Percentiles rank a stretch among this genome's conserved stretches.
Evolutionary conservation across 179 eudicot species (phyloP).

Genomic region (Dionaea muscipula): DNA sequence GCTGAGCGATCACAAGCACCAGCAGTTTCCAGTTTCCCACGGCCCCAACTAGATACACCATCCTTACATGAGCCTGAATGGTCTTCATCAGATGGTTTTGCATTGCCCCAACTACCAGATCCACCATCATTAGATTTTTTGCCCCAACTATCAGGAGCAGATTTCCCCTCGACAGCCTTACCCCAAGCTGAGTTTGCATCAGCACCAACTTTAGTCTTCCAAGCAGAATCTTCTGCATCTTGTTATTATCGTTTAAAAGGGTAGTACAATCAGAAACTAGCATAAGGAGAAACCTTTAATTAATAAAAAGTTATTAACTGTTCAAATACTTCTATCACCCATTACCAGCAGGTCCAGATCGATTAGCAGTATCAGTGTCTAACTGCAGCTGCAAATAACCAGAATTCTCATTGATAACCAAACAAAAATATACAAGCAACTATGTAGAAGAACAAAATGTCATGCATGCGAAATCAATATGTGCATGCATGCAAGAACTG

Average conservation of each 20-base stretch:
- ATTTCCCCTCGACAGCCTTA: slow-evolving; percentile 18
- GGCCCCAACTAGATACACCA: slow-evolving; percentile 16
- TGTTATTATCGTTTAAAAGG: not conserved
- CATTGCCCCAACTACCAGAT: slow-evolving; percentile 23
- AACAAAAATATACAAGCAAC: not conserved
- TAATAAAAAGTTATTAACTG: too few species aligned
- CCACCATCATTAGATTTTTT: slow-evolving; percentile 8
- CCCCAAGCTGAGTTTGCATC: slow-evolving; percentile 33
- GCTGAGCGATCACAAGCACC: slow-evolving; percentile 8
- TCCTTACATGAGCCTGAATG: slow-evolving; percentile 14
- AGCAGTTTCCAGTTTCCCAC: slow-evolving; percentile 8
- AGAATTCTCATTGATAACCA: slow-evolving; percentile 3
- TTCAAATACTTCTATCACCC: slow-evolving; percentile 32
- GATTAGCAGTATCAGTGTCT: slow-evolving; percentile 12
- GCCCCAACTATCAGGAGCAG: slow-evolving; percentile 10
- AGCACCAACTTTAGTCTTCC: slow-evolving; percentile 36
- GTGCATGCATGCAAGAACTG: too few species aligned
- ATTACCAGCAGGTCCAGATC: slow-evolving; percentile 17
- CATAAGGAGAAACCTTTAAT: not conserved
- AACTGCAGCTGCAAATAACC: slow-evolving; percentile 22
- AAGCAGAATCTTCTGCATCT: slow-evolving; percentile 31
- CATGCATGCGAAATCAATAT: not conserved
- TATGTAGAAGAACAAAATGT: too few species aligned
- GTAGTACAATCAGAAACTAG: slow-evolving; percentile 3
- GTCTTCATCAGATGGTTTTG: slow-evolving; percentile 12